phyloP scores from a whole-genome alignment of 306 rosid species.

The Herpetospermum pedunculosum region DNA sequence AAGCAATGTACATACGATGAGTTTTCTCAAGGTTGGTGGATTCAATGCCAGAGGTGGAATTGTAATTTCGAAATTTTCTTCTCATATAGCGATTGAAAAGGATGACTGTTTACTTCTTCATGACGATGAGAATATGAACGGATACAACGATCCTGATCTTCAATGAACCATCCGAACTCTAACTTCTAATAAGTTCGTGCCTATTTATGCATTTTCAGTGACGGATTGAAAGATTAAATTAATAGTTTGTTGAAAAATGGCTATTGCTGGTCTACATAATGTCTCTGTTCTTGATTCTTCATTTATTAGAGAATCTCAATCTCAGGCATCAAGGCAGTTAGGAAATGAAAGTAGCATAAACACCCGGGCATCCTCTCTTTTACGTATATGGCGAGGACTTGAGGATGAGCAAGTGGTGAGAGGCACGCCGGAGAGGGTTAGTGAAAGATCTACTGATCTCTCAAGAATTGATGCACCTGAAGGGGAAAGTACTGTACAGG shows the following conservation, averaged over 20 bases:
- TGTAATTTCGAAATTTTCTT: slow-evolving; percentile 13
- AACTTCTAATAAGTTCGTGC: slow-evolving; percentile 15
- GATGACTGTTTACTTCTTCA: neutral
- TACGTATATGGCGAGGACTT: slow-evolving; percentile 72
- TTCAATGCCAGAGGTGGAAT: slow-evolving; percentile 9
- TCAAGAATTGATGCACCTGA: slow-evolving; percentile 24
- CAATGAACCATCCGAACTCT: slow-evolving; percentile 22
- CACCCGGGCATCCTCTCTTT: slow-evolving; percentile 51
- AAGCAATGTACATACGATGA: slow-evolving; percentile 7
- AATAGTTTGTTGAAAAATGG: slow-evolving; percentile 38
- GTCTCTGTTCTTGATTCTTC: slow-evolving; percentile 62
- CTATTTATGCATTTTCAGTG: slow-evolving; percentile 36
- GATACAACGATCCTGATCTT: slow-evolving; percentile 24
- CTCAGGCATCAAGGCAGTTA: slow-evolving; percentile 38
- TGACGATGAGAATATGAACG: slow-evolving; percentile 9
- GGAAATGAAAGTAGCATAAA: slow-evolving; percentile 51
- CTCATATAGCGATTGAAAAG: neutral
- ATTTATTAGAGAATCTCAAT: slow-evolving; percentile 57
- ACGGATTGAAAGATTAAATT: slow-evolving; percentile 28
- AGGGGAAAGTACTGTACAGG: slow-evolving; percentile 25
- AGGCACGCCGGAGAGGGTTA: slow-evolving; percentile 48
- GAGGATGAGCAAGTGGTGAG: slow-evolving; percentile 74
- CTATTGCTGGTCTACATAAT: slow-evolving; percentile 76
- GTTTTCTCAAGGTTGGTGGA: slow-evolving; percentile 4
- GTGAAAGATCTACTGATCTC: slow-evolving; percentile 32